Evolutionary conservation across 2,329 filamentous ascomycete genomes (phyloP).

Genomic region (Claviceps sorghi): DNA sequence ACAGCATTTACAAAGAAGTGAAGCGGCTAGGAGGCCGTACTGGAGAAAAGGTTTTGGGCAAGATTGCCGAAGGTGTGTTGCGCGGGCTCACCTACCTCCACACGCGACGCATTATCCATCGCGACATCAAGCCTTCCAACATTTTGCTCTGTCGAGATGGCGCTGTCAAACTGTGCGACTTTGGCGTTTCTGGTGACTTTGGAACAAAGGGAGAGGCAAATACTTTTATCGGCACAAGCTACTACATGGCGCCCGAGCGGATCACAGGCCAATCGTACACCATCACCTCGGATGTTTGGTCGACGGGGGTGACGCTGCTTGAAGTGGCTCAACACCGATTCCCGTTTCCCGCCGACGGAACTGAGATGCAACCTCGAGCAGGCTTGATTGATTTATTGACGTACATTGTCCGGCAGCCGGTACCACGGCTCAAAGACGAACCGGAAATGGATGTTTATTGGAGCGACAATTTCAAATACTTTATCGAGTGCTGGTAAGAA

Average conservation of each 20-base stretch:
- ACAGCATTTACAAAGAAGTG: conserved; percentile 95
- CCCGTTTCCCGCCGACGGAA: conserved; percentile 92
- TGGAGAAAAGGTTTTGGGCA: conserved; percentile 92
- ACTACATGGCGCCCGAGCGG: conserved; percentile 97
- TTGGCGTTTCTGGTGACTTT: conserved; percentile 94
- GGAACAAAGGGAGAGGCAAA: conserved; percentile 97
- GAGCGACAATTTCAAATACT: conserved; percentile 98
- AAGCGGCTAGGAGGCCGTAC: conserved; percentile 89
- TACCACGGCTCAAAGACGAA: conserved; percentile 92
- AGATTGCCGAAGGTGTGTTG: conserved; percentile 88
- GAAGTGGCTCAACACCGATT: conserved; percentile 99
- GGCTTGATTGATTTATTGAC: conserved; percentile 90
- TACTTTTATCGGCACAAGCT: conserved; percentile 96
- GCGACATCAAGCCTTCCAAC: conserved; percentile 97
- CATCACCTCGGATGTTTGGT: conserved; percentile 98
- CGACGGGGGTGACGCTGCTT: conserved; percentile 86
- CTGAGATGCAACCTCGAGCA: conserved; percentile 84
- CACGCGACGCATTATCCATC: conserved; percentile 91
- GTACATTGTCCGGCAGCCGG: conserved; percentile 91
- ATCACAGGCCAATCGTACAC: conserved; percentile 97
- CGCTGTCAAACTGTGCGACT: conserved; percentile 95
- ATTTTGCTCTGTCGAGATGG: conserved; percentile 86
- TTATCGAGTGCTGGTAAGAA: conserved; percentile 95
- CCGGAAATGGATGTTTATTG: conserved; percentile 78
- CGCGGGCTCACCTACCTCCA: conserved; percentile 91